phyloP scores from a whole-genome alignment of 768 basidiomycete genomes.

The Macrolepiota fuliginosa region DNA sequence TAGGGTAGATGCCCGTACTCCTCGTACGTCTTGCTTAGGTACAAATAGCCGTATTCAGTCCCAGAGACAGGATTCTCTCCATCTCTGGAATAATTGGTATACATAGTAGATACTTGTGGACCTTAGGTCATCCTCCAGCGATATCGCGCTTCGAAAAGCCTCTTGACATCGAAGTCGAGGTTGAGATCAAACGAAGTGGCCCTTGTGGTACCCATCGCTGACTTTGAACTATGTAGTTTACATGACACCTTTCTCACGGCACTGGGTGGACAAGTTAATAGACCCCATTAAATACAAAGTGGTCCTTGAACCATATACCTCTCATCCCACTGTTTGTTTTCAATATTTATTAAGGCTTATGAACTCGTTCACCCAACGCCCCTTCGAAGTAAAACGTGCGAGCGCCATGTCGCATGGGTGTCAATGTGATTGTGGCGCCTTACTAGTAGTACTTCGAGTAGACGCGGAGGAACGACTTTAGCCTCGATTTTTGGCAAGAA shows the following conservation, averaged over 20 bases:
- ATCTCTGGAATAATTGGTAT: background rate
- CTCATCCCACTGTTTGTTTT: too few relatives aligned
- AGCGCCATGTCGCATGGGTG: too few relatives aligned
- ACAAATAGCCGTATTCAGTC: background rate
- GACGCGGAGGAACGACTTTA: too few relatives aligned
- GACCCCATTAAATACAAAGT: too few relatives aligned
- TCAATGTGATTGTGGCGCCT: too few relatives aligned
- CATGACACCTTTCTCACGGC: background rate
- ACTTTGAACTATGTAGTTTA: conserved; percentile 5
- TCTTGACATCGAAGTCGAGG: background rate
- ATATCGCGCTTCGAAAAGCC: background rate
- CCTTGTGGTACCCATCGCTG: conserved; percentile 2
- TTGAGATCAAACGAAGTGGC: background rate
- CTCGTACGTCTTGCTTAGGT: background rate
- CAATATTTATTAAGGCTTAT: too few relatives aligned
- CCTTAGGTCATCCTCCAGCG: background rate
- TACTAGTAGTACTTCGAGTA: too few relatives aligned
- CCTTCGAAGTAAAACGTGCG: too few relatives aligned
- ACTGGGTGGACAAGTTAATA: background rate
- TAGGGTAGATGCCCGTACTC: background rate
- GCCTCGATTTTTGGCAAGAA: too few relatives aligned
- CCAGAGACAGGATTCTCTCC: background rate
- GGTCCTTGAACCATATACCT: too few relatives aligned
- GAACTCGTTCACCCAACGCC: too few relatives aligned
- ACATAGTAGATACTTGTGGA: background rate